phyloP scores from a whole-genome alignment of 2,329 filamentous ascomycete genomes.

The Fusarium tuaranense region DNA sequence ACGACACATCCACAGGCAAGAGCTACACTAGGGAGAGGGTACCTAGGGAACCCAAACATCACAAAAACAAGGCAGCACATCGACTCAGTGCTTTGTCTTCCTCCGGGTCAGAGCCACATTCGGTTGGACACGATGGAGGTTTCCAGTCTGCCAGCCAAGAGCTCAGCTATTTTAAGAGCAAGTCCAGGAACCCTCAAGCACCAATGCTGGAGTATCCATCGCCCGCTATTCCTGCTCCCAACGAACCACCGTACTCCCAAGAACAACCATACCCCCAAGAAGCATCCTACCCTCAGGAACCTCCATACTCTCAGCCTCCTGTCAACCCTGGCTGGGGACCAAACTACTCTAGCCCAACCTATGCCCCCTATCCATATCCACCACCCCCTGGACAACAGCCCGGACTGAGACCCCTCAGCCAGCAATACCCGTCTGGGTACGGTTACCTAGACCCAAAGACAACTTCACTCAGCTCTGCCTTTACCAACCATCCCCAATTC shows the following conservation, averaged over 20 bases:
- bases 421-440: conserved; percentile 18
- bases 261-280: not conserved
- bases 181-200: conserved; percentile 10
- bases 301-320: conserved; percentile 30
- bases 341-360: conserved; percentile 21
- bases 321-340: conserved; percentile 23
- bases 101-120: conserved; percentile 24
- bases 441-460: conserved; percentile 12
- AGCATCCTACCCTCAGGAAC: conserved; percentile 14
- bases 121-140: conserved; percentile 11
- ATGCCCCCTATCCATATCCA: conserved; percentile 23
- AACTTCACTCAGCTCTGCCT: not conserved
- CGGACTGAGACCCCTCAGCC: conserved; percentile 1
- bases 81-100: conserved; percentile 25
- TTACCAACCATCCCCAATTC: conserved; percentile 1
- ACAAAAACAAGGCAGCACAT: conserved; percentile 23
- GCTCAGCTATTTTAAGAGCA: conserved; percentile 25
- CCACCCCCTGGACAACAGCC: conserved; percentile 19
- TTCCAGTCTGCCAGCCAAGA: conserved; percentile 28
- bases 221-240: conserved; percentile 2
- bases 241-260: conserved; percentile 17
- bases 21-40: conserved; percentile 12
- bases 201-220: conserved; percentile 11
- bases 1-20: conserved; percentile 11
- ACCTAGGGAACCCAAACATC: conserved; percentile 17